Percentiles rank a stretch among this genome's conserved stretches.
Conservation (phyloP, 2,329 filamentous ascomycete genomes). For the Penicillium palitans region DNA sequence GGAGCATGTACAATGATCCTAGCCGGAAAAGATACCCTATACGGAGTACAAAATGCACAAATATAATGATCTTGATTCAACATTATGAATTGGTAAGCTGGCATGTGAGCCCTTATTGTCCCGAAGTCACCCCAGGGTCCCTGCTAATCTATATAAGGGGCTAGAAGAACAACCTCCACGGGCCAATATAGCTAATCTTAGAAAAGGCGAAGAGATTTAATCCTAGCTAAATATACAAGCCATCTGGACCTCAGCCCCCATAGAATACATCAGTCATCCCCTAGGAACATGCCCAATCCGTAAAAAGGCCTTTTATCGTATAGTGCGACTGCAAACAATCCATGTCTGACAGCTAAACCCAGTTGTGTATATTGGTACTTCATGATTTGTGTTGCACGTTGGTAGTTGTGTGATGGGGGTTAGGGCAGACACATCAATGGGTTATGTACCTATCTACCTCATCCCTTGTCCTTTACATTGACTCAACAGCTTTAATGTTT, state of each 20-base stretch:
- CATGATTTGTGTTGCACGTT: neutral
- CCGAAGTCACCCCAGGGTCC: neutral
- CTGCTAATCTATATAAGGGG: neutral
- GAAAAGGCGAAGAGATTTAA: neutral
- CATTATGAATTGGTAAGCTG: neutral
- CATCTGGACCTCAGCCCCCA: neutral
- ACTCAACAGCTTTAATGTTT: neutral
- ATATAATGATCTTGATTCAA: neutral
- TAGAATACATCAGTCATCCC: neutral
- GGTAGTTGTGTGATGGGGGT: neutral
- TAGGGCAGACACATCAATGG: neutral
- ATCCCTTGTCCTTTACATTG: neutral
- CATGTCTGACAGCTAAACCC: neutral
- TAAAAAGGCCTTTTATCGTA: neutral
- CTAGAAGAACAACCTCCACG: neutral
- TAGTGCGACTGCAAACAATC: neutral
- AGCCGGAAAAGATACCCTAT: neutral
- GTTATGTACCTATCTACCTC: neutral
- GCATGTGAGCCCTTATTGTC: neutral
- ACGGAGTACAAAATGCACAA: no score
- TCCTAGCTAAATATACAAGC: no score
- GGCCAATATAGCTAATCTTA: neutral
- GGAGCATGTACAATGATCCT: neutral
- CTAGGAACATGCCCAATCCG: neutral
- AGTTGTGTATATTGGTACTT: neutral